Conservation (phyloP, 2,329 filamentous ascomycete species). For the Alternaria solani region DNA sequence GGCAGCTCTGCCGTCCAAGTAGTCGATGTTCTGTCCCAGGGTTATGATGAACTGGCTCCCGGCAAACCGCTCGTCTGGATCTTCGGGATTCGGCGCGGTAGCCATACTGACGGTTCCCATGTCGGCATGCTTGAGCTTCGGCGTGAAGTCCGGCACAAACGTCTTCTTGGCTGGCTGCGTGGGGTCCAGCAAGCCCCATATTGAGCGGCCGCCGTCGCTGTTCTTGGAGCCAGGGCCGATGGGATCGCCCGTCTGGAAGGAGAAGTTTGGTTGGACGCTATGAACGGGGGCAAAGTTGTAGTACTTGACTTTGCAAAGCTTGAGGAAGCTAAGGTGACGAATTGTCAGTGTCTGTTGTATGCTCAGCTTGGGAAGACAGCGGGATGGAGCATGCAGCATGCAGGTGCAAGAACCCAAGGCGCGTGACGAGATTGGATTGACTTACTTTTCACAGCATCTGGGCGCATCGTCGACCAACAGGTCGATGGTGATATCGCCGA, state of each 20-base stretch:
- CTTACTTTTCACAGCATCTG: conserved; percentile 93
- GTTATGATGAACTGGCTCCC: conserved; percentile 95
- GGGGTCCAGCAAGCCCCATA: conserved; percentile 83
- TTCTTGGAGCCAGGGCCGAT: conserved; percentile 83
- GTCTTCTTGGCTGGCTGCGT: conserved; percentile 70
- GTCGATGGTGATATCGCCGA: conserved; percentile 94
- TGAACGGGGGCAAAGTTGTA: conserved; percentile 97
- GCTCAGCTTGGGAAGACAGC: conserved; percentile 61
- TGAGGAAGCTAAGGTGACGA: conserved; percentile 76
- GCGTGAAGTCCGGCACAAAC: conserved; percentile 84
- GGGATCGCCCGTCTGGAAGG: conserved; percentile 94
- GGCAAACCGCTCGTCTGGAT: conserved; percentile 82
- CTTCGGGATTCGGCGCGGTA: conserved; percentile 77
- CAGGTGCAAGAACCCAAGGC: conserved; percentile 28
- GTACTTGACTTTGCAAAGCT: conserved; percentile 98
- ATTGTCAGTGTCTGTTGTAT: conserved; percentile 60
- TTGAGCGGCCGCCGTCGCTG: conserved; percentile 90
- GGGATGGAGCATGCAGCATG: conserved; percentile 31
- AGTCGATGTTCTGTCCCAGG: conserved; percentile 86
- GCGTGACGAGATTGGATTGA: conserved; percentile 36
- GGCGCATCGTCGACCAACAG: conserved; percentile 88
- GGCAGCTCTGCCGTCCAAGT: conserved; percentile 89
- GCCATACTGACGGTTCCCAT: conserved; percentile 97
- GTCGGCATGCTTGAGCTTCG: conserved; percentile 87
- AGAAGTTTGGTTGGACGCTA: conserved; percentile 92